Conservation (phyloP, 1,284 basidiomycete genomes). For the Ceratobasidium sp. region DNA sequence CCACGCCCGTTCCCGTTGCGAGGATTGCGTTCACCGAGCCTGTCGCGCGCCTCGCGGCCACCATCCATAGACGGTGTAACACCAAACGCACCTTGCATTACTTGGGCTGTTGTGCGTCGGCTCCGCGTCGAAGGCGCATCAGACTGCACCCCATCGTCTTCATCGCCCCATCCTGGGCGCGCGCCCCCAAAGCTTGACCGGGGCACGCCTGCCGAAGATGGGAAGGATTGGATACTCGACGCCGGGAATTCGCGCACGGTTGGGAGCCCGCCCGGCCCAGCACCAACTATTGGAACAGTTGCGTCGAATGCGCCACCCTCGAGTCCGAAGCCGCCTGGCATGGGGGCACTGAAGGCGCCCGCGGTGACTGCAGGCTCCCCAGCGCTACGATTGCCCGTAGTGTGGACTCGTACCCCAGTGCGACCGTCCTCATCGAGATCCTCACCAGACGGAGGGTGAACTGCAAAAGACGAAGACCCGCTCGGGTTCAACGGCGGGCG, state of each 20-base stretch:
- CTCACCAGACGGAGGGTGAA: conserved; percentile 2
- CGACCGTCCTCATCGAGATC: conserved; percentile 15
- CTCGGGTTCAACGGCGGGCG: conserved; percentile 2
- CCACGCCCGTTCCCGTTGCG: conserved; percentile 9
- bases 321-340: conserved; percentile 39
- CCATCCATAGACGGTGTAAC: conserved; percentile 32
- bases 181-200: conserved; percentile 13
- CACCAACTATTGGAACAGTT: conserved; percentile 1
- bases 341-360: conserved; percentile 6
- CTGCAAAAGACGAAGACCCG: conserved; percentile 1
- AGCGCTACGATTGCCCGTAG: not conserved
- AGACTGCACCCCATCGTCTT: conserved; percentile 35
- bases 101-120: not conserved
- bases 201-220: not conserved
- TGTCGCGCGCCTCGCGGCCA: conserved; percentile 34
- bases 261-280: conserved; percentile 5
- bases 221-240: conserved; percentile 28
- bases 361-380: not conserved
- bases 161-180: conserved; percentile 23
- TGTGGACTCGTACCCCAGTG: not conserved
- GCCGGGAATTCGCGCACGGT: conserved; percentile 30
- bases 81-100: conserved; percentile 10
- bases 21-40: conserved; percentile 11
- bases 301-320: conserved; percentile 19
- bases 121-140: conserved; percentile 38